These are phyloP conservation scores for Penicillium sp. DNA, from an alignment of 2,329 filamentous ascomycete genomes.

Conservation along the genomic window DNA sequence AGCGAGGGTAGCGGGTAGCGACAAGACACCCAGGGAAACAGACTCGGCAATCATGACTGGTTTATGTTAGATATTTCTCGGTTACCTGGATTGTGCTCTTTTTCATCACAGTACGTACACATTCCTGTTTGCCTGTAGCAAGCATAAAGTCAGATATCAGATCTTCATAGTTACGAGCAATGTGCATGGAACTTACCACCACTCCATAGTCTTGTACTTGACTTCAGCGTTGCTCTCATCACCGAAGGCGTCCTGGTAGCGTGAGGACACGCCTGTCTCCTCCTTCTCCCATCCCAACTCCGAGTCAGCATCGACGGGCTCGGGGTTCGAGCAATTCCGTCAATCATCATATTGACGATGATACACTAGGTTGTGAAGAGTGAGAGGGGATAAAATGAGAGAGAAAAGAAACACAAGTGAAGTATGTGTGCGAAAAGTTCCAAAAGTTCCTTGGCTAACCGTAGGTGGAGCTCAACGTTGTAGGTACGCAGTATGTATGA, in stretches of 20 bases:
- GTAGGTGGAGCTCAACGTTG: constrained; percentile 16
- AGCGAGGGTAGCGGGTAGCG: constrained; percentile 18
- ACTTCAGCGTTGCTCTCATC: constrained; percentile 19
- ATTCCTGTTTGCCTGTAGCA: constrained; percentile 20
- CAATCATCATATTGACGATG: constrained; percentile 13
- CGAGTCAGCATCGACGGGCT: constrained; percentile 11
- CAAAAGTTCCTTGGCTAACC: constrained; percentile 11
- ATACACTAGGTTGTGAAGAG: constrained; percentile 1
- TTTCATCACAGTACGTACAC: constrained; percentile 12
- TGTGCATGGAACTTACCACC: constrained; percentile 16
- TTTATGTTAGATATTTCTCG: background rate
- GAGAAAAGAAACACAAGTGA: background rate
- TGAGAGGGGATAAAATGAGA: background rate
- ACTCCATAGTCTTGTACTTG: constrained; percentile 24
- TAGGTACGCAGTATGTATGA: constrained; percentile 4
- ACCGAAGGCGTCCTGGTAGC: constrained; percentile 18
- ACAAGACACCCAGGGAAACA: constrained; percentile 20
- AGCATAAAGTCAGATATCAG: background rate
- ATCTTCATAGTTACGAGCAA: background rate
- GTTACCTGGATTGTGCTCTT: background rate
- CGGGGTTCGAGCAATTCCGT: constrained; percentile 12
- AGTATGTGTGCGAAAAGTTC: constrained; percentile 16
- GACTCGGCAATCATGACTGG: constrained; percentile 24
- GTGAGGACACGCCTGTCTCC: constrained; percentile 1
- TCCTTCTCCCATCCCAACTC: constrained; percentile 17